Base-by-base conservation (phyloP, 2,329 filamentous ascomycete genomes). In the Taxawa tesnikishii region DNA sequence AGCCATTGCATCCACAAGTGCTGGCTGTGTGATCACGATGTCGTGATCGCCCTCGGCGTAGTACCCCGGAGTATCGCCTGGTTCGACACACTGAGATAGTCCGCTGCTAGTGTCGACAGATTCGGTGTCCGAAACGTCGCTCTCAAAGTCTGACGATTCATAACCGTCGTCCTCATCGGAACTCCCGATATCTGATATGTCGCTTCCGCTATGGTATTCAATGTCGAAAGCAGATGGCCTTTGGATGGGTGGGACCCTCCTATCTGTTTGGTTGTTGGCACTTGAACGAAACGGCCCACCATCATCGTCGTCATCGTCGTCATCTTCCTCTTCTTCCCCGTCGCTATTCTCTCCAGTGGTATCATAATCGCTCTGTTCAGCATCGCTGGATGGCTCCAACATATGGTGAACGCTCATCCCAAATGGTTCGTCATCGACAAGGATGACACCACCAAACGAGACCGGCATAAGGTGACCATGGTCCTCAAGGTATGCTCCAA, bases 401-500 rank as follows among this genome's bases (percentile, higher is more conserved):
- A 96, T 88, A 54, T 96, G 88, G 49, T 96, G 88, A 0, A 96
- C 88, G 14, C 84, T 94, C 83, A 96, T 90, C 9, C 88, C 88
- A 47, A 85, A 90, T 0, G 83, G 74, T 34, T 81, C 75, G 37
- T 79, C 74, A 49, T 96, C 85, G 2, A 96, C 75, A 18, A 90
- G 62, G 25, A 96, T 75, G 4, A 94, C 68, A 6, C 88, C 88
- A 9, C 88, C 88, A 43, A 93, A 85, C 18, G 84, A 92, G 3
- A 93, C 88, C 2, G 88, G 84, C 5, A 87, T 85, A 3, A 94
- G 64, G 49, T 94, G 88, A 27, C 82, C 76, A 42, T 85, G 75
- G 36, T 82, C 80, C 31, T 83, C 76, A 13, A 38, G 24, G 65
- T 83, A 94, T 1, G 87, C 87, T 5, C 88, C 88, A 37, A 96